Base-by-base conservation (phyloP, 2,329 filamentous ascomycete species). In the Hysterium pulicare region DNA sequence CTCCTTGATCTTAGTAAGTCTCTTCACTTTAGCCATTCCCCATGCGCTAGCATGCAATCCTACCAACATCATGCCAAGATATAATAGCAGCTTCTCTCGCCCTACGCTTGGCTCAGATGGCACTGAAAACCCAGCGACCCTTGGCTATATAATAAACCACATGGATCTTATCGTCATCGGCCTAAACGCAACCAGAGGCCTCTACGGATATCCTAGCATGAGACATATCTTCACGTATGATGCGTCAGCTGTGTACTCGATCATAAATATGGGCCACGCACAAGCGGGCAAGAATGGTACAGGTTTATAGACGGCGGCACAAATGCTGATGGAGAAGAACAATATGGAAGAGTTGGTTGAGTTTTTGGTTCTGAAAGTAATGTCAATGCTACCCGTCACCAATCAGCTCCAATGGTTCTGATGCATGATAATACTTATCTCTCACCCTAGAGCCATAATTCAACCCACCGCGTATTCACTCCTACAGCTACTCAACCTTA, bases 251-350 rank as follows among this genome's bases (percentile, higher is more conserved):
- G 47, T 57, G 24, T 62, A 57, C 38, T 57, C 55, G 19, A 51
- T 69, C 44, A 61, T 58, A 32, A 70, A 69, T 49, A 54, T 70
- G 51, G 62, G 55, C 30, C 61, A 68, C 43, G 50, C 56, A 21
- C 60, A 64, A 31, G 67, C 64, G 39, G 66, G 67, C n/a, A 54
- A 55, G 33, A 69, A 67, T 46, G 67, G 67, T 17, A 65, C 59
- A 4, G 67, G 61, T 9, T 68, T 58, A 41, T 66, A 69, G 49
- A 67, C 61, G 2, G 54, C 57, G 15, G 50, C 40, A 5, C 64
- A 69, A 46, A 48, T 69, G 33, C 38, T 47, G 16, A 50, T 57
- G 6, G 53, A 67, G 31, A 68, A 69, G 57, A 66, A 61, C 47
- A 67, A 66, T 38, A 45, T 48, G 8, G 53, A 54, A 21, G 64